A percentile compares a stretch with the other conserved stretches of the same genome.
These are phyloP conservation scores for Pseudofabraea citricarpa DNA, from an alignment of 2,329 filamentous ascomycete genomes.

Conservation along the genomic window DNA sequence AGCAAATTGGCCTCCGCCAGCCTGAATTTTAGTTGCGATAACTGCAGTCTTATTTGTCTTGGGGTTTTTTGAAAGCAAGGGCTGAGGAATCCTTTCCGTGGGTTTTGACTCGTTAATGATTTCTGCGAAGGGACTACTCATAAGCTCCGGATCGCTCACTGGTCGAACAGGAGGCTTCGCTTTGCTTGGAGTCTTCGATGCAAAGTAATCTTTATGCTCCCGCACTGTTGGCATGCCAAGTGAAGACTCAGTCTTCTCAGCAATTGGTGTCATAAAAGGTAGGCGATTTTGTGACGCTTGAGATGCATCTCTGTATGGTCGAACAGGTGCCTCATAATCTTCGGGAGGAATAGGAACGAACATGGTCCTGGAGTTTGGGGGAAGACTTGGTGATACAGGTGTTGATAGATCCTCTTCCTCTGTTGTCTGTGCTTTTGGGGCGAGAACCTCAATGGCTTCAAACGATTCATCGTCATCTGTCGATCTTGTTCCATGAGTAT, in stretches of 20 bases:
- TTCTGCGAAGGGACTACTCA: constrained; percentile 69
- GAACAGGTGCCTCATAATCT: constrained; percentile 75
- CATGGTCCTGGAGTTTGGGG: constrained; percentile 43
- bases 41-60: constrained; percentile 34
- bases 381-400: constrained; percentile 35
- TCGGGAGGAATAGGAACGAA: constrained; percentile 81
- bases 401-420: constrained; percentile 40
- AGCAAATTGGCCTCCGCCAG: constrained; percentile 19
- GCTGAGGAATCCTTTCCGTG: constrained; percentile 44
- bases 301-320: constrained; percentile 75
- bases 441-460: constrained; percentile 25
- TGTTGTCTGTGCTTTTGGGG: constrained; percentile 26
- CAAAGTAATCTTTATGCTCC: constrained; percentile 52
- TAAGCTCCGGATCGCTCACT: constrained; percentile 29
- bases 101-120: constrained; percentile 49
- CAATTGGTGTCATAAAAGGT: constrained; percentile 98
- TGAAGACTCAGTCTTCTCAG: constrained; percentile 89
- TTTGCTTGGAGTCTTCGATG: constrained; percentile 74
- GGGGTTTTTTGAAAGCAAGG: constrained; percentile 43
- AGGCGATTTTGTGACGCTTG: constrained; percentile 84
- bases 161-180: constrained; percentile 22
- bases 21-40: constrained; percentile 28
- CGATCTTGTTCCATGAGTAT: constrained; percentile 35
- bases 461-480: constrained; percentile 33
- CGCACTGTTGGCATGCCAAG: constrained; percentile 61